Conservation (phyloP, 805 yeast species). For the Myxozyma monticola region DNA sequence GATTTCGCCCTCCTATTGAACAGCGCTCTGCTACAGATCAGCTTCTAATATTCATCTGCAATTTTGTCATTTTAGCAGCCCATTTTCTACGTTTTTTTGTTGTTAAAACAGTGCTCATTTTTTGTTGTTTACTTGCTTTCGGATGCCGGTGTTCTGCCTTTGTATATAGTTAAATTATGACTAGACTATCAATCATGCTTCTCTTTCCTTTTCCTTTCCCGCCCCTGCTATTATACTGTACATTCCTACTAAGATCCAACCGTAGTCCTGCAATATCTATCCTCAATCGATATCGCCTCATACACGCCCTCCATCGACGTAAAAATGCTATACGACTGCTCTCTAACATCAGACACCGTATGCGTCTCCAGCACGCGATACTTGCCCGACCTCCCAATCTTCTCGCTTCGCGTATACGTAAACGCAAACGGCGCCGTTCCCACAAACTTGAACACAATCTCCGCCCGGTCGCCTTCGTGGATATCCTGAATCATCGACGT, state of each 20-base stretch:
- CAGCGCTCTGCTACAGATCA: too few relatives aligned
- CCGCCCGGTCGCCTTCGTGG: constrained; percentile 93
- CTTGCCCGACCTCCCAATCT: constrained; percentile 39
- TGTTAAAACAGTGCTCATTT: too few relatives aligned
- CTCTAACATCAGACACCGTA: constrained; percentile 60
- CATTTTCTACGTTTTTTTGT: too few relatives aligned
- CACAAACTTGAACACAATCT: constrained; percentile 72
- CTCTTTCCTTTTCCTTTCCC: neutral
- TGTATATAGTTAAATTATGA: too few relatives aligned
- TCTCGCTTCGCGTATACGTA: constrained; percentile 75
- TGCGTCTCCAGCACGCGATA: constrained; percentile 58
- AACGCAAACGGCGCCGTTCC: constrained; percentile 91
- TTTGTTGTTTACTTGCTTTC: too few relatives aligned
- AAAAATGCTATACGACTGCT: constrained; percentile 64
- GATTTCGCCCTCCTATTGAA: too few relatives aligned
- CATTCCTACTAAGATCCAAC: neutral
- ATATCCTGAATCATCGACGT: constrained; percentile 72
- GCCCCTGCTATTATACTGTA: too few relatives aligned
- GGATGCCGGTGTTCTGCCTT: constrained; percentile 12
- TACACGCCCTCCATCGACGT: constrained; percentile 91
- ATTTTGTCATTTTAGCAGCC: too few relatives aligned
- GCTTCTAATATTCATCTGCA: too few relatives aligned
- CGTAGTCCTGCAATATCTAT: constrained; percentile 62
- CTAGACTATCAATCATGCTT: too few relatives aligned
- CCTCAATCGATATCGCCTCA: constrained; percentile 87